Percentiles rank a stretch among this genome's conserved stretches.
Conservation (phyloP, 495 filamentous ascomycete genomes). For the Melanomma pulvis-pyrius region DNA sequence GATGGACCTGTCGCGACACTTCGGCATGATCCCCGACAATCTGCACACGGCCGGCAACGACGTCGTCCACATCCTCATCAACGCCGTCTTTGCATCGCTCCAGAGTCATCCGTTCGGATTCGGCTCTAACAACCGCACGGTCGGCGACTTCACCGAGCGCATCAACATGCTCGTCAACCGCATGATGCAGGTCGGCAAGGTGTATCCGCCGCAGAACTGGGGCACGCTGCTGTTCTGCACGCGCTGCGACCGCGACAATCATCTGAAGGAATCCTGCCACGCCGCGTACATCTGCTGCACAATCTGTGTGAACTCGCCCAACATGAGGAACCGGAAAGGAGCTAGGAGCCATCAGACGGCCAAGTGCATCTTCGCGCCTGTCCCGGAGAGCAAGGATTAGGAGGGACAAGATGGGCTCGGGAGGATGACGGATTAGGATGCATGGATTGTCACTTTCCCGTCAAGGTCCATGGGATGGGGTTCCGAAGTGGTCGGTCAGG, state of each 20-base stretch:
- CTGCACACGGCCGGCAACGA: slow-evolving; percentile 25
- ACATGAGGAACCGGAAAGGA: neutral
- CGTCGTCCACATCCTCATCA: slow-evolving; percentile 8
- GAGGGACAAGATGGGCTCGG: no score
- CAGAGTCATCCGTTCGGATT: neutral
- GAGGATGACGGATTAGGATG: no score
- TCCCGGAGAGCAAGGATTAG: no score
- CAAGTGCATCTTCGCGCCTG: neutral
- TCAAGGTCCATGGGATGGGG: no score
- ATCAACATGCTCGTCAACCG: neutral
- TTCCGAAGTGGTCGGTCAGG: no score
- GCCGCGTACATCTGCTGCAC: neutral
- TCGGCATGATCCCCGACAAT: slow-evolving; percentile 4
- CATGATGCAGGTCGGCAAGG: neutral
- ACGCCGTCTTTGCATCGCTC: neutral
- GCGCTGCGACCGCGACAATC: neutral
- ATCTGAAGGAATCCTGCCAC: neutral
- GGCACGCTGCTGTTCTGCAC: neutral
- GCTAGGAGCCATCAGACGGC: neutral
- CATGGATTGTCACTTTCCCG: no score
- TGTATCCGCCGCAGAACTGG: neutral
- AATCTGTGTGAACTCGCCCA: neutral
- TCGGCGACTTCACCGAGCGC: neutral
- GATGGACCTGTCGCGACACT: neutral
- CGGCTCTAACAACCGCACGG: neutral